Evolutionary conservation across 441 rosid genomes (phyloP).

Genomic region (Metrosideros polymorpha): DNA sequence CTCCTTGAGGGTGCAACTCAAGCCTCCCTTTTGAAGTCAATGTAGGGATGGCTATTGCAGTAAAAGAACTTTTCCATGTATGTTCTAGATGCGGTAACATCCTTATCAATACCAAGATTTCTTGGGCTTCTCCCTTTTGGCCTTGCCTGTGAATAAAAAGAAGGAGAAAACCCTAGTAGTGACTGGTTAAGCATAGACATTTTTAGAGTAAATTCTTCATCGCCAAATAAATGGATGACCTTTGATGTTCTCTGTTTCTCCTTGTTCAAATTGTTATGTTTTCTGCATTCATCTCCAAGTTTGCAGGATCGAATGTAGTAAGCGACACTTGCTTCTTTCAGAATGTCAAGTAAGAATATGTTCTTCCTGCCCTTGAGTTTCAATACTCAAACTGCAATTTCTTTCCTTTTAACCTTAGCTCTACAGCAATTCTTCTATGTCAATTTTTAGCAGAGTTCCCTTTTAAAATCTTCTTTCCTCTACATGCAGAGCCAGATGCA

Average conservation of each 20-base stretch:
- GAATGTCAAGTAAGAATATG: conserved; percentile 48
- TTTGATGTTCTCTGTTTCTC: background rate
- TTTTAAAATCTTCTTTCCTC: background rate
- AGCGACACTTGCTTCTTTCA: conserved; percentile 40
- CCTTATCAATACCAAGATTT: background rate
- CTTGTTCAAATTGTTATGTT: background rate
- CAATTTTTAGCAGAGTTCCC: background rate
- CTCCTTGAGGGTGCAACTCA: background rate
- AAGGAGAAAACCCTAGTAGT: background rate
- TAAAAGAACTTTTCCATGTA: background rate
- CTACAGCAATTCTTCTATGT: background rate
- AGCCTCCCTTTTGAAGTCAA: background rate
- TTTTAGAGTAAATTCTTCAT: background rate
- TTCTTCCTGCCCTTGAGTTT: conserved; percentile 15
- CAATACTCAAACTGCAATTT: background rate
- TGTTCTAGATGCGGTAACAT: background rate
- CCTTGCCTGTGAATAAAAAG: background rate
- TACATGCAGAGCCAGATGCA: conserved; percentile 23
- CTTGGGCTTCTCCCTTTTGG: background rate
- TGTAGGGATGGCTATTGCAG: background rate
- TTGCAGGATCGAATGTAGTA: conserved; percentile 58
- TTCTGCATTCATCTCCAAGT: conserved; percentile 19
- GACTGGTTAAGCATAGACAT: background rate
- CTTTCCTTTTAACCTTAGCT: background rate
- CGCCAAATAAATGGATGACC: background rate